These are phyloP conservation scores for Starmerella sirachaensis DNA, from an alignment of 805 yeast genomes.

Conservation along the genomic window DNA sequence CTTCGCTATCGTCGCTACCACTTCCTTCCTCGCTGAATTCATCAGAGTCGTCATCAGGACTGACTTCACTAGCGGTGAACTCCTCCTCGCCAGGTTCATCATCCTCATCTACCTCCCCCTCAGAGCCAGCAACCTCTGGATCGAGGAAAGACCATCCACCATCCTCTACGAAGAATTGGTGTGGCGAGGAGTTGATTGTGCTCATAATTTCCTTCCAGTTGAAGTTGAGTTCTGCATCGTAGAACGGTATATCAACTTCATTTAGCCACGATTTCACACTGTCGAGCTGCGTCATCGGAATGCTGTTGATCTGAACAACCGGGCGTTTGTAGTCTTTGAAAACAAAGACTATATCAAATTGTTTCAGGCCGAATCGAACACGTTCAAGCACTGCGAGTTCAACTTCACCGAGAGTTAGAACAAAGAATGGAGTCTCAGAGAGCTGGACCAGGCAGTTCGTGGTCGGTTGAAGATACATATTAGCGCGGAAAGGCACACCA, in stretches of 20 bases:
- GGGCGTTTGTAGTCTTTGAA: constrained; percentile 82
- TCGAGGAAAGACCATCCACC: constrained; percentile 96
- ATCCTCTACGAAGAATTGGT: constrained; percentile 69
- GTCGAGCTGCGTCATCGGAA: constrained; percentile 84
- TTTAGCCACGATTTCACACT: constrained; percentile 93
- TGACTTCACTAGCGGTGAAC: constrained; percentile 51
- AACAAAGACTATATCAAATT: constrained; percentile 92
- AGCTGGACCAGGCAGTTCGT: constrained; percentile 92
- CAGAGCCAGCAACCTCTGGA: constrained; percentile 45
- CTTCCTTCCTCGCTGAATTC: constrained; percentile 25
- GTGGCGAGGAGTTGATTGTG: constrained; percentile 82
- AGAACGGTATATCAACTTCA: constrained; percentile 91
- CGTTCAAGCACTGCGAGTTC: constrained; percentile 94
- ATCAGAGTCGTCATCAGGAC: constrained; percentile 34
- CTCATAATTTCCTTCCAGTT: constrained; percentile 95
- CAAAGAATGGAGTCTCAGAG: constrained; percentile 89
- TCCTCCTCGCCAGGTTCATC: constrained; percentile 62
- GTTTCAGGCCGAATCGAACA: constrained; percentile 92
- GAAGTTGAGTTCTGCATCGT: constrained; percentile 90
- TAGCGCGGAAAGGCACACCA: constrained; percentile 93
- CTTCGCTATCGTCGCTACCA: constrained; percentile 24
- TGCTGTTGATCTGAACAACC: constrained; percentile 85
- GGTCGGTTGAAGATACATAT: constrained; percentile 91
- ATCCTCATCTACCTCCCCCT: constrained; percentile 46
- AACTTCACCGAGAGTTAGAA: constrained; percentile 78